These are phyloP conservation scores for Trichoderma virens DNA, from an alignment of 495 filamentous ascomycete genomes.

Conservation along the genomic window DNA sequence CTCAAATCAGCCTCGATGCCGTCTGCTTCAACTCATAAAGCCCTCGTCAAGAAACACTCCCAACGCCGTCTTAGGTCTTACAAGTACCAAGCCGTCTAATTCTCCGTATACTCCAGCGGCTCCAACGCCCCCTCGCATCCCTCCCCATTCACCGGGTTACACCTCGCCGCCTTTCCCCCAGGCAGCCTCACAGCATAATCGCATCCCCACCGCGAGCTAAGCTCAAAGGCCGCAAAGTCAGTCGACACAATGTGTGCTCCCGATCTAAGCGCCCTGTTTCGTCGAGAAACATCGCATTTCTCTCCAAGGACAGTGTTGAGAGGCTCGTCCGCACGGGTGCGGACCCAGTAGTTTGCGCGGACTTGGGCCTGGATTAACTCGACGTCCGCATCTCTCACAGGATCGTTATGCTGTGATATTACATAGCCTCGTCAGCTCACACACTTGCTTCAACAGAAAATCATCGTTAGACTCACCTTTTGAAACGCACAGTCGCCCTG, in stretches of 20 bases:
- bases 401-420: constrained; percentile 18
- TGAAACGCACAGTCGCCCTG: constrained; percentile 21
- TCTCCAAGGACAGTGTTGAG: constrained; percentile 16
- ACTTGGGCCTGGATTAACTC: constrained; percentile 22
- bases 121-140: constrained; percentile 12
- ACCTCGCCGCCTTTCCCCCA: constrained; percentile 13
- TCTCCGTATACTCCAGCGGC: constrained; percentile 12
- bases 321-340: constrained; percentile 23
- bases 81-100: neutral
- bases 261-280: constrained; percentile 13
- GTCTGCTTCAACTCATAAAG: no score
- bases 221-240: constrained; percentile 16
- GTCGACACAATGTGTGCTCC: constrained; percentile 19
- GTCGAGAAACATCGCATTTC: constrained; percentile 15
- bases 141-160: constrained; percentile 14
- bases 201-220: constrained; percentile 15
- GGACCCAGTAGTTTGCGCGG: constrained; percentile 24
- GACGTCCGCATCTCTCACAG: constrained; percentile 14
- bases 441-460: neutral
- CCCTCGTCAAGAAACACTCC: no score
- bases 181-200: constrained; percentile 16
- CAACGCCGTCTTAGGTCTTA: neutral
- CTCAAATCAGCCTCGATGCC: no score
- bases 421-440: neutral
- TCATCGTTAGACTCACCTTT: constrained; percentile 7